Percentiles rank a stretch among this genome's conserved stretches.
phyloP scores from a whole-genome alignment of 805 yeast species.

The Candida nitratophila region DNA sequence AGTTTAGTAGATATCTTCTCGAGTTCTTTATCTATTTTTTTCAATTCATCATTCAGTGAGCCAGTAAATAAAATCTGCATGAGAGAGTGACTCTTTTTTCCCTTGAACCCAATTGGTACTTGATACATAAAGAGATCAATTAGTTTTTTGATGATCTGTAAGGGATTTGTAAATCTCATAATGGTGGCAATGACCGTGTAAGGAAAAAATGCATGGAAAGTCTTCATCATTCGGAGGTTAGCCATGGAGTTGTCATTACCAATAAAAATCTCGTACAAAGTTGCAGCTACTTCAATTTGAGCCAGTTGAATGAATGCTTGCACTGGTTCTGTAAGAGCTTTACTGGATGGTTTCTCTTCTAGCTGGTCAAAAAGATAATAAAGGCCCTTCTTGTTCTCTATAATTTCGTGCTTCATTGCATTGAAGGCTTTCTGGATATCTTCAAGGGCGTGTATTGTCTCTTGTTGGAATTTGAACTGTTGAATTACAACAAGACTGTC shows the following conservation, averaged over 20 bases:
- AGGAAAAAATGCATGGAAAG: slow-evolving; percentile 74
- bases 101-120: slow-evolving; percentile 45
- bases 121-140: slow-evolving; percentile 80
- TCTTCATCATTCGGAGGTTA: slow-evolving; percentile 59
- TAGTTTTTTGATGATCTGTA: slow-evolving; percentile 70
- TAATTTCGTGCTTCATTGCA: slow-evolving; percentile 23
- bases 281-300: slow-evolving; percentile 76
- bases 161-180: slow-evolving; percentile 79
- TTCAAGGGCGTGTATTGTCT: slow-evolving; percentile 28
- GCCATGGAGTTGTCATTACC: slow-evolving; percentile 81
- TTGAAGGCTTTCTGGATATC: slow-evolving; percentile 34
- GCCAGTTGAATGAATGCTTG: slow-evolving; percentile 74
- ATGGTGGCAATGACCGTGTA: slow-evolving; percentile 72
- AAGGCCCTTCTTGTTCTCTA: slow-evolving; percentile 37
- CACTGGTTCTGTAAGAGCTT: slow-evolving; percentile 59
- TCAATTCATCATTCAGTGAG: slow-evolving; percentile 68
- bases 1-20: not conserved
- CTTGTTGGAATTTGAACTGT: slow-evolving; percentile 66
- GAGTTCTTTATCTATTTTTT: slow-evolving; percentile 47
- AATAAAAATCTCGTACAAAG: slow-evolving; percentile 71
- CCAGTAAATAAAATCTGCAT: slow-evolving; percentile 70
- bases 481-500: slow-evolving; percentile 53
- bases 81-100: slow-evolving; percentile 42
- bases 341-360: slow-evolving; percentile 42
- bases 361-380: slow-evolving; percentile 59